Percentiles rank a stretch among this genome's conserved stretches.
Conservation (phyloP, 1,139 yeast species). For the Taiozyma onychis region DNA sequence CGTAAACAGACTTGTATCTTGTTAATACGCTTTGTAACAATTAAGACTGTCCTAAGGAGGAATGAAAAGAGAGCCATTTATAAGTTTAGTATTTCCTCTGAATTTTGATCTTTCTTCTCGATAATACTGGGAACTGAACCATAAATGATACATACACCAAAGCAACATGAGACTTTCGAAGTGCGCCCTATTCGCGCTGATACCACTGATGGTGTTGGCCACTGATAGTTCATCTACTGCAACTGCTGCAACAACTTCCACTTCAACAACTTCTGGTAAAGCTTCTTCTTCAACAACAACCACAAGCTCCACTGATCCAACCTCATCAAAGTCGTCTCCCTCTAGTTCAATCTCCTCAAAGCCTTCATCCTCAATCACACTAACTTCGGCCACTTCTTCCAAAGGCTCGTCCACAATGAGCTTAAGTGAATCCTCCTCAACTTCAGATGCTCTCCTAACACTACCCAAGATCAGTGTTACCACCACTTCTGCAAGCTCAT, state of each 20-base stretch:
- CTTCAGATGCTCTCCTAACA: not conserved
- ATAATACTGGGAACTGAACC: not conserved
- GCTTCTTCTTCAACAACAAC: constrained; percentile 1
- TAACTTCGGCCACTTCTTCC: not conserved
- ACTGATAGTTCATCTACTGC: not conserved
- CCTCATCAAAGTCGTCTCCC: constrained; percentile 1
- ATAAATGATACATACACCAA: not conserved
- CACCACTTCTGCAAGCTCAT: constrained; percentile 18
- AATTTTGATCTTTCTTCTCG: not conserved
- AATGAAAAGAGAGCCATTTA: not conserved
- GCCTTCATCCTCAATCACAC: not conserved
- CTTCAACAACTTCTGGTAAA: not conserved
- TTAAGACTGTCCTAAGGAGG: not conserved
- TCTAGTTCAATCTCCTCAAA: not conserved
- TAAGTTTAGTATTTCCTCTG: not conserved
- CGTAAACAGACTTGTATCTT: not conserved
- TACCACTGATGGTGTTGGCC: not conserved
- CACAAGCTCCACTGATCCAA: not conserved
- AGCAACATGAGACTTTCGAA: not conserved
- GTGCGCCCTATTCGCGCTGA: not conserved
- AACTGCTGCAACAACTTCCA: not conserved
- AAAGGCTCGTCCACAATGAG: not conserved
- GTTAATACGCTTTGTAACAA: not conserved
- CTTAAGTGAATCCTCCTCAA: not conserved
- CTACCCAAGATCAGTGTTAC: constrained; percentile 1